Percentiles rank a stretch among this genome's conserved stretches.
Evolutionary conservation across 2,329 filamentous ascomycete species (phyloP).

Genomic region (Leptodontidium sp.): DNA sequence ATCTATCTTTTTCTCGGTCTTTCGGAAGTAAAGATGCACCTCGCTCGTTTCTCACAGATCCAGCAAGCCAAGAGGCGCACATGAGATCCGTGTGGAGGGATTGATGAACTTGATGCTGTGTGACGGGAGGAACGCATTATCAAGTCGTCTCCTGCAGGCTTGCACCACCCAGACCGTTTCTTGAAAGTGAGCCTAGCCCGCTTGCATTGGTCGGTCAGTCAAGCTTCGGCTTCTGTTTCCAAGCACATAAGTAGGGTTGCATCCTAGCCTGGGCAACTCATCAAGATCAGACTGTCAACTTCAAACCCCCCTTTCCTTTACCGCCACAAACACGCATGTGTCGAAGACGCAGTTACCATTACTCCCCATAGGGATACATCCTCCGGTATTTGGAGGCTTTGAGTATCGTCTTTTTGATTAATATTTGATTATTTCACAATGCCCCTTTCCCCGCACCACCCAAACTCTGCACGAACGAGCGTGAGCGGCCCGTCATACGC

Average conservation of each 20-base stretch:
- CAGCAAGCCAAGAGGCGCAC: constrained; percentile 17
- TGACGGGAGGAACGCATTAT: not conserved
- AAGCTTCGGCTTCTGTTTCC: constrained; percentile 25
- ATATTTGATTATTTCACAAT: not conserved
- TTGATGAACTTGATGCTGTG: not conserved
- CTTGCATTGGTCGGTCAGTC: constrained; percentile 20
- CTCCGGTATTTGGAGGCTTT: not conserved
- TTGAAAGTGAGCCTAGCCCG: not conserved
- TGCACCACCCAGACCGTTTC: constrained; percentile 8
- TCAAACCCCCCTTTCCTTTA: not conserved
- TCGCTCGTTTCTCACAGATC: constrained; percentile 25
- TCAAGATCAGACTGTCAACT: constrained; percentile 6
- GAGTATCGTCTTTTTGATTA: not conserved
- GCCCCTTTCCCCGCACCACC: constrained; percentile 8
- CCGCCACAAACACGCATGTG: not conserved
- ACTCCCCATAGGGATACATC: not conserved
- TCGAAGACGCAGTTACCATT: not conserved
- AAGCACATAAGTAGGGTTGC: constrained; percentile 19
- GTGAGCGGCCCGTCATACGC: constrained; percentile 6
- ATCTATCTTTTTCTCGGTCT: not conserved
- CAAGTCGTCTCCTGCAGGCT: constrained; percentile 14
- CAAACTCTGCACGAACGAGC: constrained; percentile 5
- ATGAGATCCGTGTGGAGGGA: constrained; percentile 25
- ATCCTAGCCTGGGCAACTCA: constrained; percentile 11
- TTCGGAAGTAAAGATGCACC: constrained; percentile 16